Conservation (phyloP, 257 asterid species). For the Fraxinus excelsior region DNA sequence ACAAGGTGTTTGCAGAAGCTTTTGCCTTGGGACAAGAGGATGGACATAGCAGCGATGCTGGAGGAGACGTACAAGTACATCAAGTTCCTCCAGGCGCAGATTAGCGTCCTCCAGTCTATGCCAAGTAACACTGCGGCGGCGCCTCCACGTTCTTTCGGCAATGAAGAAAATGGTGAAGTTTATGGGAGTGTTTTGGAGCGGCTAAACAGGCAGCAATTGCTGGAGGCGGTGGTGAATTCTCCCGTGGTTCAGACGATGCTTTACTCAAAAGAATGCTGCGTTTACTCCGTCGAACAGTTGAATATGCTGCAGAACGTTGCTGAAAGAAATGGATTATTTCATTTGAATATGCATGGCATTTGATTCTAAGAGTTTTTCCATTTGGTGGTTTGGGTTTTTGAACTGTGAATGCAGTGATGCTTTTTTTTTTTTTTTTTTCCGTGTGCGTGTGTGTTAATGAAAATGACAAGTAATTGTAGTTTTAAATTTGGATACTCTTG, state of each 20-base stretch:
- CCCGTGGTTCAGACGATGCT: constrained; percentile 59
- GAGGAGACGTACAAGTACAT: constrained; percentile 81
- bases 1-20: constrained; percentile 49
- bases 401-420: no score
- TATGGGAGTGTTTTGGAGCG: constrained; percentile 38
- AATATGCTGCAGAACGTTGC: constrained; percentile 28
- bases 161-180: background rate
- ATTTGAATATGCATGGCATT: constrained; percentile 18
- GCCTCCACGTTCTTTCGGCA: background rate
- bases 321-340: constrained; percentile 34
- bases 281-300: constrained; percentile 64
- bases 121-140: constrained; percentile 32
- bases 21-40: constrained; percentile 58
- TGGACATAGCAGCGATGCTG: constrained; percentile 71
- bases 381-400: no score
- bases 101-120: constrained; percentile 62
- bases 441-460: no score
- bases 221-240: constrained; percentile 63
- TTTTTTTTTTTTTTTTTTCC: no score
- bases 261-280: constrained; percentile 60
- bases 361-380: background rate
- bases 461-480: no score
- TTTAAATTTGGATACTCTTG: no score
- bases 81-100: constrained; percentile 74
- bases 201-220: constrained; percentile 68